These are phyloP conservation scores for Epichloe uncinata DNA, from an alignment of 2,329 filamentous ascomycete genomes.

Conservation along the genomic window DNA sequence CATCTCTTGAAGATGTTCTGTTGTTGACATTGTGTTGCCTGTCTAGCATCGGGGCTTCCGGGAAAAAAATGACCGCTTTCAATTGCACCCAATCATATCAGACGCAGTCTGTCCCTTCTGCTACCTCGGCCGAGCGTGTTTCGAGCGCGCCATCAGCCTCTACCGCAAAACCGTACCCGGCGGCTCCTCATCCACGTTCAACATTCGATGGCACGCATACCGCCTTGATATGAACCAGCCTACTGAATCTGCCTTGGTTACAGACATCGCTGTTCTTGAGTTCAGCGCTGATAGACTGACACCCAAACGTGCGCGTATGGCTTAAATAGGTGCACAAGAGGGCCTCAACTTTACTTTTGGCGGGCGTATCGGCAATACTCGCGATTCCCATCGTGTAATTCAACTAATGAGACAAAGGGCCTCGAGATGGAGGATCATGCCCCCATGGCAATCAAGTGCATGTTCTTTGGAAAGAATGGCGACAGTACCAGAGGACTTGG, in stretches of 20 bases:
- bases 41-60: too few relatives aligned
- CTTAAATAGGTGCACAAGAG: conserved; percentile 43
- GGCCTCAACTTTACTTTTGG: conserved; percentile 63
- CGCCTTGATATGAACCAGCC: conserved; percentile 51
- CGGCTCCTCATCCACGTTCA: conserved; percentile 52
- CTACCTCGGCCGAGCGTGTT: conserved; percentile 66
- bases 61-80: conserved; percentile 54
- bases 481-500: conserved; percentile 49
- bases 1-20: too few relatives aligned
- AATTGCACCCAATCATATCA: conserved; percentile 64
- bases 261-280: conserved; percentile 41
- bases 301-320: conserved; percentile 44
- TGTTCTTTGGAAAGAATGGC: conserved; percentile 51
- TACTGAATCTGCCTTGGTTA: conserved; percentile 28
- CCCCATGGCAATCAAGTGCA: conserved; percentile 48
- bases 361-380: conserved; percentile 60
- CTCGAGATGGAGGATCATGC: conserved; percentile 41
- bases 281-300: conserved; percentile 51
- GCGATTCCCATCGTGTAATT: conserved; percentile 66
- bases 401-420: conserved; percentile 46
- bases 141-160: conserved; percentile 55
- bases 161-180: conserved; percentile 50
- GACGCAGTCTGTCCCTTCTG: conserved; percentile 73
- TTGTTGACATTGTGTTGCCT: too few relatives aligned
- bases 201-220: conserved; percentile 63